These are phyloP conservation scores for Eremochloa ophiuroides DNA, from an alignment of 176 grass and related monocot genomes.

Conservation along the genomic window DNA sequence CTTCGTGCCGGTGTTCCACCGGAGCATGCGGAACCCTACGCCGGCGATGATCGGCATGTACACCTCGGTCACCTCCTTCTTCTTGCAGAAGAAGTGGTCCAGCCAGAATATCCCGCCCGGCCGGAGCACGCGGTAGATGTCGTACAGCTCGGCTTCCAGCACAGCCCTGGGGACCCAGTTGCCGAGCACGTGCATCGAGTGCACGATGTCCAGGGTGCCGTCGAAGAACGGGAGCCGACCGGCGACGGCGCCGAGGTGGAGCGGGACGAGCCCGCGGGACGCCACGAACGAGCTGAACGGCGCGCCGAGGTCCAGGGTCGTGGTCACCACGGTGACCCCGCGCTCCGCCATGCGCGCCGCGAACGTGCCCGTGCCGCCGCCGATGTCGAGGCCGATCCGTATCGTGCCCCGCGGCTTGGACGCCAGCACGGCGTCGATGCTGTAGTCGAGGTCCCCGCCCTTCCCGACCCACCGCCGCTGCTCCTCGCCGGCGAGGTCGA, in stretches of 20 bases:
- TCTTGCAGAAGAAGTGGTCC: slow-evolving; percentile 43
- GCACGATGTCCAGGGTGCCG: slow-evolving; percentile 42
- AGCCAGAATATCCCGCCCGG: slow-evolving; percentile 54
- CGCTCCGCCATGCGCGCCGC: slow-evolving; percentile 54
- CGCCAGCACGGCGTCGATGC: slow-evolving; percentile 49
- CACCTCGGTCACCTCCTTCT: slow-evolving; percentile 21
- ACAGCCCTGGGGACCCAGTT: slow-evolving; percentile 43
- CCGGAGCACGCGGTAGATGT: slow-evolving; percentile 44
- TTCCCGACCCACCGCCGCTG: slow-evolving; percentile 36
- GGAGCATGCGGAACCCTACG: slow-evolving; percentile 42
- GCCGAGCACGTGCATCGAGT: slow-evolving; percentile 42
- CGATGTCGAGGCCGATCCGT: slow-evolving; percentile 62
- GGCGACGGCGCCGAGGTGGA: slow-evolving; percentile 43
- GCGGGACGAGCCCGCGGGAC: slow-evolving; percentile 38
- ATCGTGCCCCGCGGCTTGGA: slow-evolving; percentile 44
- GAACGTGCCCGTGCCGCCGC: slow-evolving; percentile 54
- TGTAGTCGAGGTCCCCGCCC: slow-evolving; percentile 29
- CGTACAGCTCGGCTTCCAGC: slow-evolving; percentile 39
- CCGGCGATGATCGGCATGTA: slow-evolving; percentile 32
- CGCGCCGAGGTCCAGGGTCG: slow-evolving; percentile 37
- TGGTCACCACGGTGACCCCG: slow-evolving; percentile 48
- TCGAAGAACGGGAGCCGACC: slow-evolving; percentile 57
- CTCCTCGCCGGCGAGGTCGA: slow-evolving; percentile 44
- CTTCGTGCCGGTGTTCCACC: slow-evolving; percentile 51
- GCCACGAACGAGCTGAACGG: slow-evolving; percentile 47